phyloP scores from a whole-genome alignment of 441 rosid species.

The Pelargonium fulgidum region DNA sequence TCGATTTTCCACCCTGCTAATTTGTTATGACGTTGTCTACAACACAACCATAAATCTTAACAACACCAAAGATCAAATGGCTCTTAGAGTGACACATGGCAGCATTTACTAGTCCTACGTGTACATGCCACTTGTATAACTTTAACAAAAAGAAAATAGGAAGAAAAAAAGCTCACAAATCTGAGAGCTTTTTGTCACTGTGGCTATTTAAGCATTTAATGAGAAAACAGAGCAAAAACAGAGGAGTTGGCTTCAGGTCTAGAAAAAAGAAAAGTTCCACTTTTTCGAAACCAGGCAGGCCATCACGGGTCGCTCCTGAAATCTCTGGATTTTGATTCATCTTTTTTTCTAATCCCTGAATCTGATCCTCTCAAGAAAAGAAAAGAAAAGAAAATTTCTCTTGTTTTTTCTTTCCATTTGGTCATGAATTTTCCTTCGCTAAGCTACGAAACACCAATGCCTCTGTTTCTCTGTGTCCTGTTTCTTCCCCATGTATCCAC shows the following conservation, averaged over 20 bases:
- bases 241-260: neutral
- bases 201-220: neutral
- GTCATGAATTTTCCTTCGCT: neutral
- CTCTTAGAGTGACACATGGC: neutral
- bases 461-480: constrained; percentile 4
- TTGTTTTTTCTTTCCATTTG: neutral
- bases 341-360: constrained; percentile 42
- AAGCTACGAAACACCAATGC: constrained; percentile 27
- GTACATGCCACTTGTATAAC: neutral
- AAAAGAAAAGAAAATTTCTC: too few species aligned
- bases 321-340: constrained; percentile 44
- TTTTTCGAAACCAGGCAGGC: constrained; percentile 41
- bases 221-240: constrained; percentile 3
- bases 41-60: too few species aligned
- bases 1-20: too few species aligned
- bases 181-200: neutral
- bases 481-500: constrained; percentile 22
- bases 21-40: too few species aligned
- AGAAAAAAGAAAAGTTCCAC: neutral
- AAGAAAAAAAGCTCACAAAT: neutral
- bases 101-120: neutral
- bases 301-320: constrained; percentile 82
- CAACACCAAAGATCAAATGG: neutral
- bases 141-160: neutral
- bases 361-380: constrained; percentile 8